These are phyloP conservation scores for Rhododendron ferrugineum DNA, from an alignment of 148 eudicot genomes.

Conservation along the genomic window DNA sequence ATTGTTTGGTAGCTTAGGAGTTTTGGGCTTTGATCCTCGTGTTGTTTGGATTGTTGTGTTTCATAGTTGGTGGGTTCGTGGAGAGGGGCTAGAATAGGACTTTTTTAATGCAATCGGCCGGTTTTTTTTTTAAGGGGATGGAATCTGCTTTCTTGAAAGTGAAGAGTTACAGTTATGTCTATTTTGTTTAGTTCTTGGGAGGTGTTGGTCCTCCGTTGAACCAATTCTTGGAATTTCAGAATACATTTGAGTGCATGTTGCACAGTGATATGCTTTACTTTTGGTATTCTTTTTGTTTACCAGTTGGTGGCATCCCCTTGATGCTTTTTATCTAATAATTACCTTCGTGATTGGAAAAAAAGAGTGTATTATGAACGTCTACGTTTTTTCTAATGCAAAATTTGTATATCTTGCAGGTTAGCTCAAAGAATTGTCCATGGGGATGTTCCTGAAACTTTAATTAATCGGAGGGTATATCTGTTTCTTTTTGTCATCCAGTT, in stretches of 20 bases:
- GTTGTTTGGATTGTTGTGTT: neutral
- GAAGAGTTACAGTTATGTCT: neutral
- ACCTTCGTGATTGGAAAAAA: neutral
- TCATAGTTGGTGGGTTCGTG: neutral
- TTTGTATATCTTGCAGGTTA: constrained; percentile 49
- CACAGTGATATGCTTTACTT: neutral
- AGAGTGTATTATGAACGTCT: neutral
- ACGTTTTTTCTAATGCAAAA: neutral
- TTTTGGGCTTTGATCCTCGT: neutral
- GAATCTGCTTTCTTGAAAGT: neutral
- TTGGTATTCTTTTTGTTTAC: neutral
- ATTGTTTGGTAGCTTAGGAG: neutral
- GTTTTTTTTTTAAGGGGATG: neutral
- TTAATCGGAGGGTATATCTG: constrained; percentile 66
- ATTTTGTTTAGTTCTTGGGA: neutral
- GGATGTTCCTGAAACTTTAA: constrained; percentile 94
- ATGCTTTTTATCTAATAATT: neutral
- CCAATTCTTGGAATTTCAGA: neutral
- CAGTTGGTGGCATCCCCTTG: neutral
- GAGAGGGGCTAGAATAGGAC: neutral
- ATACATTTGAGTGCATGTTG: neutral
- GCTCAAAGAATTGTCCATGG: constrained; percentile 97
- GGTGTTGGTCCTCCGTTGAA: neutral
- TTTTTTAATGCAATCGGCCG: neutral
- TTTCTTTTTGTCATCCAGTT: neutral